phyloP scores from a whole-genome alignment of 2,329 filamentous ascomycete genomes.

The Exophiala sp. region DNA sequence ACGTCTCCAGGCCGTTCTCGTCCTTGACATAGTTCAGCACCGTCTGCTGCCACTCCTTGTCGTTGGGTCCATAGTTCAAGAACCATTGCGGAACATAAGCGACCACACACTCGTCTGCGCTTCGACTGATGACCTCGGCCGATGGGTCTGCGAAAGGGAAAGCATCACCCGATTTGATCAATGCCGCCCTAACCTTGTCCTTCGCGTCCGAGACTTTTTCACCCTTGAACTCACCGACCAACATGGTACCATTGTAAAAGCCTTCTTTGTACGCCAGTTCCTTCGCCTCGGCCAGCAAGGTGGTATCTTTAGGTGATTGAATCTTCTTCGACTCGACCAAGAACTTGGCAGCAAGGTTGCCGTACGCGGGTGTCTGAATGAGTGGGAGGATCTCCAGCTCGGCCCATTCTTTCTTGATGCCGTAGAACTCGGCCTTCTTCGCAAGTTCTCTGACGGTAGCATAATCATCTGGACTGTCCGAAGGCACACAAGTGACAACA shows the following conservation, averaged over 20 bases:
- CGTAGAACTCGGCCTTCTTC: slow-evolving; percentile 95
- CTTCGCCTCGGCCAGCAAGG: slow-evolving; percentile 87
- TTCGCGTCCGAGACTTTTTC: slow-evolving; percentile 82
- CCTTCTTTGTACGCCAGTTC: slow-evolving; percentile 95
- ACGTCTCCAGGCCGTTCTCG: slow-evolving; percentile 68
- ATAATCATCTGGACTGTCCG: slow-evolving; percentile 92
- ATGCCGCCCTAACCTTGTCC: slow-evolving; percentile 69
- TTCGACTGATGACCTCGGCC: slow-evolving; percentile 78
- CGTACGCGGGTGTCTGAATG: slow-evolving; percentile 81
- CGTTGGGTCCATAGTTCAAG: slow-evolving; percentile 87
- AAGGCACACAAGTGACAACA: slow-evolving; percentile 92
- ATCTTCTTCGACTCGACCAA: slow-evolving; percentile 94
- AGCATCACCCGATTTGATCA: slow-evolving; percentile 70
- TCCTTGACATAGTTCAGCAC: slow-evolving; percentile 68
- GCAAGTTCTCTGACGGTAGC: slow-evolving; percentile 79
- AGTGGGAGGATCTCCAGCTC: slow-evolving; percentile 84
- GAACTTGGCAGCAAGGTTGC: slow-evolving; percentile 73
- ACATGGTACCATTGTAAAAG: slow-evolving; percentile 90
- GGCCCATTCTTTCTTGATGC: slow-evolving; percentile 94
- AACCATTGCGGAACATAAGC: slow-evolving; percentile 97
- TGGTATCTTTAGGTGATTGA: slow-evolving; percentile 88
- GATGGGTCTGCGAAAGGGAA: slow-evolving; percentile 94
- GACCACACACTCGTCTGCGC: slow-evolving; percentile 87
- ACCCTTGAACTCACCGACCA: slow-evolving; percentile 80
- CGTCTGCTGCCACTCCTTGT: slow-evolving; percentile 67